These are phyloP conservation scores for Plasmodium gonderi DNA, from an alignment of 169 alveolate genomes.

Conservation along the genomic window DNA sequence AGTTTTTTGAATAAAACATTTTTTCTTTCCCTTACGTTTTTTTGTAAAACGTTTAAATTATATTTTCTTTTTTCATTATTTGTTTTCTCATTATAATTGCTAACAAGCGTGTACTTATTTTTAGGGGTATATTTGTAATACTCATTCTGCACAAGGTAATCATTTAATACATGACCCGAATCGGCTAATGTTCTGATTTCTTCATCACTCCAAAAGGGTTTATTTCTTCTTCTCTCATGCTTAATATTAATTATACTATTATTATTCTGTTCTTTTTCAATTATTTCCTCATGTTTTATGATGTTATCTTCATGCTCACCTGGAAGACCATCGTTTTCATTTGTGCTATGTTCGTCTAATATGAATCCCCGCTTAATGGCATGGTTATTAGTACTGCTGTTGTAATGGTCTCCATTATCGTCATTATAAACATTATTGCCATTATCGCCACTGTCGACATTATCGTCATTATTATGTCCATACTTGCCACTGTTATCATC, in stretches of 20 bases:
- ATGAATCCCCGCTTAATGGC: too few relatives aligned
- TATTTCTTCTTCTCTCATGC: neutral
- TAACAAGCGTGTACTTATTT: neutral
- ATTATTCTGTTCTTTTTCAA: neutral
- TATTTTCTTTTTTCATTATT: neutral
- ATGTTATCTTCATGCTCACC: neutral
- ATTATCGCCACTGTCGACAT: neutral
- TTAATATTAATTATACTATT: neutral
- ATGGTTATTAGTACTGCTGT: too few relatives aligned
- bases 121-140: neutral
- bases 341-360: neutral
- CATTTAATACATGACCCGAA: neutral
- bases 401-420: neutral
- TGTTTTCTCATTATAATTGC: neutral
- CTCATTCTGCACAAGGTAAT: neutral
- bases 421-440: neutral
- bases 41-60: neutral
- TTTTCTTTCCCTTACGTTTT: conserved; percentile 2
- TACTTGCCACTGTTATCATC: neutral
- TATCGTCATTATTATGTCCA: neutral
- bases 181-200: neutral
- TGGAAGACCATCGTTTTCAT: neutral
- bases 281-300: neutral
- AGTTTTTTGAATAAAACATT: neutral
- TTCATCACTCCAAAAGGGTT: neutral